A percentile compares a stretch with the other conserved stretches of the same genome.
Evolutionary conservation across 371 early-diverging fungal species (phyloP).

Genomic region (Actinomucor elegans): DNA sequence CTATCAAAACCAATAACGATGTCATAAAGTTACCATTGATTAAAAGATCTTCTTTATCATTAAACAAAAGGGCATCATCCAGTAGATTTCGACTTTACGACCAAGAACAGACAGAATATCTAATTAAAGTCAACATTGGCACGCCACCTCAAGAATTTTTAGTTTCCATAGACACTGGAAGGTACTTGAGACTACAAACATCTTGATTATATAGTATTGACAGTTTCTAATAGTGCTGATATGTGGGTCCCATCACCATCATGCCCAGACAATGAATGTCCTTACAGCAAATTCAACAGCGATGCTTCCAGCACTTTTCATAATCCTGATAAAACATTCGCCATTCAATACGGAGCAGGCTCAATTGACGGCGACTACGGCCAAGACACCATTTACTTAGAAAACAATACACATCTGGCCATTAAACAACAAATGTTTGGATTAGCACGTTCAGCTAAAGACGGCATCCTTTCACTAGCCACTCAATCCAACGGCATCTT

Average conservation of each 20-base stretch:
- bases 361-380: slow-evolving; percentile 19
- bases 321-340: slow-evolving; percentile 6
- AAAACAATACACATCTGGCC: slow-evolving; percentile 12
- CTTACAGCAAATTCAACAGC: slow-evolving; percentile 6
- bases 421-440: slow-evolving; percentile 28
- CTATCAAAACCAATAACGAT: neutral
- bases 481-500: slow-evolving; percentile 31
- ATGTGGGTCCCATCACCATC: slow-evolving; percentile 16
- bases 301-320: slow-evolving; percentile 12
- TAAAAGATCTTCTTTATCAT: neutral
- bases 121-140: slow-evolving; percentile 15
- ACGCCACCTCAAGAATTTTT: slow-evolving; percentile 19
- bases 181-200: slow-evolving; percentile 2
- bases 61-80: neutral
- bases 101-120: slow-evolving; percentile 8
- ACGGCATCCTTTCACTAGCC: slow-evolving; percentile 1
- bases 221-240: slow-evolving; percentile 13
- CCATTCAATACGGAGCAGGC: slow-evolving; percentile 22
- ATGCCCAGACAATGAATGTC: slow-evolving; percentile 15
- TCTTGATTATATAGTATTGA: too few relatives aligned
- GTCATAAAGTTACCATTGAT: neutral
- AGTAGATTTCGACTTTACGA: slow-evolving; percentile 5
- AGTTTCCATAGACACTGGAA: slow-evolving; percentile 21
- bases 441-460: slow-evolving; percentile 16
- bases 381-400: slow-evolving; percentile 19